These are phyloP conservation scores for Candida parachauliodes DNA, from an alignment of 805 yeast genomes.

Conservation along the genomic window DNA sequence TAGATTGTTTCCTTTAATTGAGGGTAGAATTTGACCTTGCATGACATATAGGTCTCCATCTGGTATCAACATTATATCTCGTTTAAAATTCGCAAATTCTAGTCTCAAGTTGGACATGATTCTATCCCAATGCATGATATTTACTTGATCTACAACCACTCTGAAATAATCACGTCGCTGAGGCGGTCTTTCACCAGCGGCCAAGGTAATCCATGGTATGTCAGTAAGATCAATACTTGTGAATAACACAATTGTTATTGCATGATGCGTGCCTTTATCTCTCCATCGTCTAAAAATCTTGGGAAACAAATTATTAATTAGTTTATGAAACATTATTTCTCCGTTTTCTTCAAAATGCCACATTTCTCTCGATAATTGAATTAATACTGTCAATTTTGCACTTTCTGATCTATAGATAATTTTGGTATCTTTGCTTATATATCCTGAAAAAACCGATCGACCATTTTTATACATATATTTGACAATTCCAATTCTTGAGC, in stretches of 20 bases:
- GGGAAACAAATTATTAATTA: constrained; percentile 90
- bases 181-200: constrained; percentile 67
- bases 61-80: constrained; percentile 58
- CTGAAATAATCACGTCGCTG: constrained; percentile 78
- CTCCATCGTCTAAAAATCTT: constrained; percentile 86
- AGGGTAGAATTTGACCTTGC: constrained; percentile 70
- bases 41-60: constrained; percentile 28
- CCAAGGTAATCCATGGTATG: constrained; percentile 52
- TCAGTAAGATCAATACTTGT: constrained; percentile 67
- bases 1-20: constrained; percentile 83
- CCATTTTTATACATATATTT: constrained; percentile 67
- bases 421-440: constrained; percentile 69
- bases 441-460: constrained; percentile 67
- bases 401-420: constrained; percentile 89
- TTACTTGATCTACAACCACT: constrained; percentile 93
- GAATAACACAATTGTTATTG: constrained; percentile 84
- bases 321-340: constrained; percentile 86
- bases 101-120: constrained; percentile 83
- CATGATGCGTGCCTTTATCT: constrained; percentile 81
- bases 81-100: constrained; percentile 79
- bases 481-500: constrained; percentile 59
- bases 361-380: constrained; percentile 93
- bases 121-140: constrained; percentile 82
- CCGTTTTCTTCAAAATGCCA: constrained; percentile 98
- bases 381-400: constrained; percentile 74